These are phyloP conservation scores for Pascua guehoae DNA, from an alignment of 1,284 basidiomycete species.

Conservation along the genomic window DNA sequence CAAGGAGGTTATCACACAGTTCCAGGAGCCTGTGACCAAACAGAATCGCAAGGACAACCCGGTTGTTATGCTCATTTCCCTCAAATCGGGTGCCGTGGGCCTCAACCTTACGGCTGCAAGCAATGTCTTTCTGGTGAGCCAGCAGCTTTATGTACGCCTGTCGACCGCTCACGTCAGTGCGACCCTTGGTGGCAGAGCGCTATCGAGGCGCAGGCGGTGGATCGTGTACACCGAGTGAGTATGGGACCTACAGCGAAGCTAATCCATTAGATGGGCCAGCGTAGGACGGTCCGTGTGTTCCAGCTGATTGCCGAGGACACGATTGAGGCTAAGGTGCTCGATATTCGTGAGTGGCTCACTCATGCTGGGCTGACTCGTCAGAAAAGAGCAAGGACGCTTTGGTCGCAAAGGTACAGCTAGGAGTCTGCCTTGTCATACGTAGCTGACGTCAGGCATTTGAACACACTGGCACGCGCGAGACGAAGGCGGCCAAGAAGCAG, in stretches of 20 bases:
- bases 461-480: constrained; percentile 34
- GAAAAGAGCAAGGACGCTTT: constrained; percentile 44
- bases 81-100: constrained; percentile 73
- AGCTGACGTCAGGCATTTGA: constrained; percentile 35
- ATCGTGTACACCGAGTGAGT: constrained; percentile 64
- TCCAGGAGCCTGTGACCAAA: constrained; percentile 61
- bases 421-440: background rate
- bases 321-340: constrained; percentile 77
- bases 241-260: constrained; percentile 14
- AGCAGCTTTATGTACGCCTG: background rate
- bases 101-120: constrained; percentile 85
- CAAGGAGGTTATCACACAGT: constrained; percentile 71
- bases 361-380: constrained; percentile 10
- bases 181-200: constrained; percentile 76
- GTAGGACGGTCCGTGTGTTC: constrained; percentile 74
- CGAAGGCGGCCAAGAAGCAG: constrained; percentile 33
- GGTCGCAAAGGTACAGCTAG: constrained; percentile 30
- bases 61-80: constrained; percentile 76
- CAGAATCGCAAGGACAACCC: constrained; percentile 54
- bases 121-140: constrained; percentile 75
- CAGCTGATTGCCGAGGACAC: constrained; percentile 84
- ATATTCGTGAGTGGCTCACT: constrained; percentile 65
- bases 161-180: constrained; percentile 35
- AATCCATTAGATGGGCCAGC: constrained; percentile 64
- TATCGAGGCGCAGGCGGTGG: constrained; percentile 83